phyloP scores from a whole-genome alignment of 306 rosid genomes.

The Pyrus pyrifolia region DNA sequence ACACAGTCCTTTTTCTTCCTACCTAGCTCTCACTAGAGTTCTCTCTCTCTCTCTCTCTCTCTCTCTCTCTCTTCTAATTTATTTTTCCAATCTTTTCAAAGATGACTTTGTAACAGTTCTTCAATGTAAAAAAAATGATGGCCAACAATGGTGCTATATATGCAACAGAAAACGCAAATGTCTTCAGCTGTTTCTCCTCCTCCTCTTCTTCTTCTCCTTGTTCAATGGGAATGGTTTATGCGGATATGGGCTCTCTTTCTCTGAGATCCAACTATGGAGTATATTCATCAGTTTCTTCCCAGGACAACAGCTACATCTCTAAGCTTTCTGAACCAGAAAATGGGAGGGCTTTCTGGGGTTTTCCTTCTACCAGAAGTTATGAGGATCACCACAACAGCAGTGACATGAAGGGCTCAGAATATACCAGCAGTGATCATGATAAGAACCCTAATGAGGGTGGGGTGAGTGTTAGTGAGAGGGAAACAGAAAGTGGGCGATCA shows the following conservation, averaged over 20 bases:
- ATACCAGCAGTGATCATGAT: slow-evolving; percentile 35
- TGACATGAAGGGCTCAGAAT: slow-evolving; percentile 42
- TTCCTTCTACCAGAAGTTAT: slow-evolving; percentile 47
- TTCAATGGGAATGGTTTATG: slow-evolving; percentile 55
- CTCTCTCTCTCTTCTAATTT: slow-evolving; percentile 5
- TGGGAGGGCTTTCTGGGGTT: slow-evolving; percentile 40
- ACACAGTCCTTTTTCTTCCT: slow-evolving; percentile 3
- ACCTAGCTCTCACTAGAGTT: not conserved
- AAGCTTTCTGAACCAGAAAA: slow-evolving; percentile 31
- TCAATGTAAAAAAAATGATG: slow-evolving; percentile 39
- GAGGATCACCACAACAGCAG: slow-evolving; percentile 33
- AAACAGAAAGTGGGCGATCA: slow-evolving; percentile 50
- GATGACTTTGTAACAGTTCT: slow-evolving; percentile 30
- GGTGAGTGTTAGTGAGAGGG: slow-evolving; percentile 25
- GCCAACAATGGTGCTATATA: slow-evolving; percentile 20
- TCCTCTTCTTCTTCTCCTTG: slow-evolving; percentile 17
- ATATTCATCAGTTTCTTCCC: slow-evolving; percentile 41
- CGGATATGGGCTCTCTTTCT: slow-evolving; percentile 61
- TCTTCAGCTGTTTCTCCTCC: slow-evolving; percentile 16
- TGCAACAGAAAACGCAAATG: slow-evolving; percentile 30
- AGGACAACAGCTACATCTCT: slow-evolving; percentile 32
- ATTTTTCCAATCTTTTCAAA: slow-evolving; percentile 6
- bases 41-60: no score
- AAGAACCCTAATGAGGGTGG: slow-evolving; percentile 39
- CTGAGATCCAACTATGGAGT: slow-evolving; percentile 44